A percentile compares a stretch with the other conserved stretches of the same genome.
phyloP scores from a whole-genome alignment of 2,329 filamentous ascomycete species.

The Scedosporium apiospermum region DNA sequence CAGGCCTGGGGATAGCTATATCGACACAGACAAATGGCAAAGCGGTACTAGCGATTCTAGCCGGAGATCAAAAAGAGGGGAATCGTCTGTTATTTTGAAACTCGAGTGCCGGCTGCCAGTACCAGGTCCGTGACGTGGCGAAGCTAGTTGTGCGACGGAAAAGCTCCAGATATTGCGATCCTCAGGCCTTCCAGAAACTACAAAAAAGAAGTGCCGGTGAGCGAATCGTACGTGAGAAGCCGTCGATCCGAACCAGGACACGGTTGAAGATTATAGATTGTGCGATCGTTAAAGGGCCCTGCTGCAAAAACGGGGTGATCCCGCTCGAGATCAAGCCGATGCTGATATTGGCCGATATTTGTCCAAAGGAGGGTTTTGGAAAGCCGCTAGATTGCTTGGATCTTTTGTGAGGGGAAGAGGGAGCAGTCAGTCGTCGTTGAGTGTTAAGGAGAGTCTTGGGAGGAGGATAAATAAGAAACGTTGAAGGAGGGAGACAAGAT shows the following conservation, averaged over 20 bases:
- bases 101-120: neutral
- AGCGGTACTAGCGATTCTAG: neutral
- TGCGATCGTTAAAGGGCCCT: neutral
- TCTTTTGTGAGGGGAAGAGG: neutral
- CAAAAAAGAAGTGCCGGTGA: neutral
- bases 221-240: neutral
- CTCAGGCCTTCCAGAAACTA: conserved; percentile 4
- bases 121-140: neutral
- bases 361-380: neutral
- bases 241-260: neutral
- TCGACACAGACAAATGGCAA: neutral
- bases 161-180: conserved; percentile 4
- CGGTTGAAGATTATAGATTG: neutral
- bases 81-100: neutral
- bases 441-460: neutral
- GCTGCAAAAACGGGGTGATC: neutral
- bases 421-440: neutral
- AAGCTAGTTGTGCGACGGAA: neutral
- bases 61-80: neutral
- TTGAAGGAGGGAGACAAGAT: neutral
- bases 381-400: neutral
- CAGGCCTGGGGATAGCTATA: conserved; percentile 5
- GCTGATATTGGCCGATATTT: neutral
- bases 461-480: neutral
- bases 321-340: neutral